Base-by-base conservation (phyloP, 2,329 filamentous ascomycete genomes). In the Thielaviopsis euricoi region DNA sequence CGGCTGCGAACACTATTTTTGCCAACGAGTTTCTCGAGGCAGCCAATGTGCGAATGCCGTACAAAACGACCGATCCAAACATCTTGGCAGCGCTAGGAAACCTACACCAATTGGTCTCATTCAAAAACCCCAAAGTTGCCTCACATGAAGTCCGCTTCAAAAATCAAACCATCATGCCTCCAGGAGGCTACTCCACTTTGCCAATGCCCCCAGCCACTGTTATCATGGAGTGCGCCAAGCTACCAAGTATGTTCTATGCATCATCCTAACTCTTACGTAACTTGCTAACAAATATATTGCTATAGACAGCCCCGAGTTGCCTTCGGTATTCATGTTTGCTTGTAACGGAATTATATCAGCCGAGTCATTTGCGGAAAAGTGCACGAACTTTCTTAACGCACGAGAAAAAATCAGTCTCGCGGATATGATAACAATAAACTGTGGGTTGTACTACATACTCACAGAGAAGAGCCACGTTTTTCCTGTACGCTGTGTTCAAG, bases 11-110 rank as follows among this genome's bases (percentile, higher is more conserved):
- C 58, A 74, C 78, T 2, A 71, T 71, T n/a, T 78, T 79, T 63
- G 77, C 76, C 22, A 75, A 71, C 64, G 74, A 77, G 62, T 77
- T 80, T 48, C 71, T 79, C 22, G 76, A 80, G 63, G 70, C 74
- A 59, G 74, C 74, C n/a, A 76, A 78, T 25, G 68, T 72, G 62
- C 71, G 73, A 23, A 75, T 74, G 1, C 71, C 76, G 0, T 66
- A 77, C 3, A 69, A 70, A 37, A 69, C 73, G 52, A 66, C 72
- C 26, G 72, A 73, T 60, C 73, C 77, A 1, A 74, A 75, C 64
- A 79, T 81, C 69, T 71, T 74, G 53, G 72, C 75, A 1, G 78
- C 76, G 0, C 67, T 81, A 19, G 69, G 72, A 43, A 76, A 74
- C 21, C 68, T 81, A 13, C 72, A 74, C 55, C 75, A 77, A 61